Conservation (phyloP, 148 eudicot genomes). For the Diospyros kaki region DNA sequence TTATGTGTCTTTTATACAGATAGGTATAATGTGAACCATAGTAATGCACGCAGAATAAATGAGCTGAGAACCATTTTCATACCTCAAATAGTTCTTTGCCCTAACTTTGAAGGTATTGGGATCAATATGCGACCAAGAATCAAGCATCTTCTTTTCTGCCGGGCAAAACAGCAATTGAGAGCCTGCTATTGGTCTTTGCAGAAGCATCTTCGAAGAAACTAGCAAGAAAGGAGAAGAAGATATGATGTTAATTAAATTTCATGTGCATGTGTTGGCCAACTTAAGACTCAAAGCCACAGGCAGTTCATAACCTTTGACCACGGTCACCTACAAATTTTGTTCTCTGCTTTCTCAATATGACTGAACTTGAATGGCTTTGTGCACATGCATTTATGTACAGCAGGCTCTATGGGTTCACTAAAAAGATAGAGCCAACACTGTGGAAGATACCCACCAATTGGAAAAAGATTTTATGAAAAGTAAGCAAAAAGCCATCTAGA, state of each 20-base stretch:
- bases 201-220: conserved; percentile 83
- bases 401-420: not conserved
- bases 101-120: conserved; percentile 76
- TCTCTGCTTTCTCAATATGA: not conserved
- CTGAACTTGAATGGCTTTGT: not conserved
- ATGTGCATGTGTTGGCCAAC: not conserved
- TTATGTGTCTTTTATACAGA: no score
- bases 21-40: not conserved
- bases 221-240: conserved; percentile 5
- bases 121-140: conserved; percentile 81
- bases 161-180: conserved; percentile 86
- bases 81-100: conserved; percentile 78
- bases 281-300: not conserved
- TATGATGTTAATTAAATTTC: not conserved
- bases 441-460: not conserved
- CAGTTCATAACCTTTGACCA: not conserved
- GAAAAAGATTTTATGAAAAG: no score
- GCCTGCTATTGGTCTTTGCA: conserved; percentile 90
- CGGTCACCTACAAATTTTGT: not conserved
- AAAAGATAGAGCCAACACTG: not conserved
- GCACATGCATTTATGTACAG: not conserved
- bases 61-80: conserved; percentile 20
- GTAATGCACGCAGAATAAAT: not conserved
- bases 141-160: conserved; percentile 67
- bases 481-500: no score